Evolutionary conservation across 192 early-diverging fungal species (phyloP), one percentile per base, ranked within the genome.

Genomic region (Coemansia sp.): DNA sequence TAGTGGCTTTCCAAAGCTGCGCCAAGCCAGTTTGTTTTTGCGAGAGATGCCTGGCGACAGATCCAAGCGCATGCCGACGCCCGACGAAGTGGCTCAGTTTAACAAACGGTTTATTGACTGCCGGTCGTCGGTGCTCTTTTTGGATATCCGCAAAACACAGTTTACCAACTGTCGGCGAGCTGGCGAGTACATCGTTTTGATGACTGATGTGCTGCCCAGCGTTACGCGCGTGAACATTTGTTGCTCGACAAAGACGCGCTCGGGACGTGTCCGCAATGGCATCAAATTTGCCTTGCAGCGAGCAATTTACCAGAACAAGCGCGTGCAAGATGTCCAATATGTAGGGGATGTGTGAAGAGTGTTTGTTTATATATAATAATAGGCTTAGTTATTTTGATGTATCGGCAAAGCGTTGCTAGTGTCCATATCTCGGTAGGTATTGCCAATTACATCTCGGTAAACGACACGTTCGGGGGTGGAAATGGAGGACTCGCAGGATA

Each of bases 141-240:
- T 70, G 35, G 34, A 56, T 18, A 63, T 70, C 15, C 9, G 19
- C 33, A 43, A 17, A 8, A 32, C 27, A 1, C 8, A 26, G 10
- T 70, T 63, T 44, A 11, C 14, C 0, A 62, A 37, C 37, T 27
- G 11, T 27, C 59, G 67, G 19, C 53, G 53, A 10, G 42, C 60
- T 3, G 67, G 24, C 2, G 67, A 69, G 59, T 58, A 34, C 19
- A 41, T 69, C 32, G 54, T 69, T 34, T 44, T 69, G 43, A 43
- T 69, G n/a, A 22, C 40, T 11, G 53, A 56, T 37, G 61, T 69
- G 15, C 32, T 69, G 12, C 19, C 34, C 15, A 58, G 55, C 32
- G 56, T 69, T 38, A 50, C 33, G 15, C 19, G 43, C 17, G 54
- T 69, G 8, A 35, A 33, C 3, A 33, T 69, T n/a, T n/a, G 22